Base-by-base conservation (phyloP, 257 asterid genomes). In the Rhazya stricta region DNA sequence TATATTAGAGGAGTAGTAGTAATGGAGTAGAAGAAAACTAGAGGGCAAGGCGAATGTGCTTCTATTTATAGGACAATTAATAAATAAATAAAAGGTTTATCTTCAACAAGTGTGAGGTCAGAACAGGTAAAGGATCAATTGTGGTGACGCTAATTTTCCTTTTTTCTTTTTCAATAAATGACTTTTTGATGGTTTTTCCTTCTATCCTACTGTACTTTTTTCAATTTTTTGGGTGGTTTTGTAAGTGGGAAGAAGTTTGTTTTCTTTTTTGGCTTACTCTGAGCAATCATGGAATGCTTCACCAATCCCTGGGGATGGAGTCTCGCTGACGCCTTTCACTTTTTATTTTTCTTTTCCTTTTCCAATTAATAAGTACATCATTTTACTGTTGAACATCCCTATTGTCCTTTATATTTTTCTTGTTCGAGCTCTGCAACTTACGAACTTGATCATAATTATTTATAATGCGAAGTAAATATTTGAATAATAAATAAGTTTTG, bases 101-200 rank as follows among this genome's bases (percentile, higher is more conserved):
- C 68, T 68, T 43, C 23, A 18, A 6, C 29, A 34, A 7, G 63
- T 71, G 80, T 70, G 76, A 54, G 81, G 53, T 70, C 39, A 37
- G 19, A 37, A 58, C 77, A 41, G 19, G 57, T 54, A 53, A 53
- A 54, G 45, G 5, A 76, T 51, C 41, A 51, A 37, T n/a, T n/a
- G 69, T 41, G 69, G 66, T 19, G 53, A 21, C 7, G 10, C 36
- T 12, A 23, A 6, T 27, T 10, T 42, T 6, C 6, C 25, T 72
- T 9, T 25, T 15, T 3, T 43, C 4, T 43, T n/a, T 13, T 25
- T 58, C 16, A 5, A n/a, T 37, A 9, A 34, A 32, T 39, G 18
- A 23, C 5, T 30, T n/a, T 74, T 30, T 15, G 9, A 6, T 53
- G 1, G 11, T 11, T 21, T 54, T 30, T 30, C 3, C 1, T 58